Base-by-base conservation (phyloP, 805 yeast genomes). In the Yamadazyma sp. region DNA sequence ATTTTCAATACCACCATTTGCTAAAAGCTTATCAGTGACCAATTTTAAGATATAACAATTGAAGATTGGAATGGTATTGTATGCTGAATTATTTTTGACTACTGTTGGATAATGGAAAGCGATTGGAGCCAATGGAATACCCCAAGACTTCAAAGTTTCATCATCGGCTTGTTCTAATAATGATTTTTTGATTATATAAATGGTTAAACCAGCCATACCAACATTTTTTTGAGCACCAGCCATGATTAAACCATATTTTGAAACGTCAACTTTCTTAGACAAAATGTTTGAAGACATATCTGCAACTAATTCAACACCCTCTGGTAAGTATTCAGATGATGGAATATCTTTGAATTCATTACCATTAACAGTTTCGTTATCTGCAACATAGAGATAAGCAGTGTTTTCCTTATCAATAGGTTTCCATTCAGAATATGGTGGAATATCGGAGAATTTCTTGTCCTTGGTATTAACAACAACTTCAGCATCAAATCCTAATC, bases 151-250 rank as follows among this genome's bases (percentile, higher is more conserved):
- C 49, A 88, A 68, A 47, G 78, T 80, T 1, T 67, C 82, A 44
- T 78, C 85, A 2, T 77, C 48, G 3, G 87, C 78, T 45, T 78
- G 78, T 18, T 79, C 83, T 18, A 93, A 63, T 36, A 93, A 71
- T 1, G 80, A 55, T 58, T 88, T 91, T 62, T 86, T 87, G 61
- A 89, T 81, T 51, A 93, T 91, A 60, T 88, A 91, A 43, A 93
- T 73, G 11, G 97, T 83, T 45, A 93, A 76, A 24, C 99, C 98
- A 7, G 99, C 97, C 54, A 93, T 69, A 36, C 99, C 98, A 55
- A 93, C 87, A 60, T 93, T 93, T 65, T 93, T 93, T 65, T 93
- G 99, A 18, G 98, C 99, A 44, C 99, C 99, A 13, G 96, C 98
- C 77, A 89, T 80, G 43, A 93, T 81, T 18, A 88, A 67, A 33